These are phyloP conservation scores for Sequoiadendron giganteum DNA, from an alignment of 75 land plant genomes.

Conservation along the genomic window DNA sequence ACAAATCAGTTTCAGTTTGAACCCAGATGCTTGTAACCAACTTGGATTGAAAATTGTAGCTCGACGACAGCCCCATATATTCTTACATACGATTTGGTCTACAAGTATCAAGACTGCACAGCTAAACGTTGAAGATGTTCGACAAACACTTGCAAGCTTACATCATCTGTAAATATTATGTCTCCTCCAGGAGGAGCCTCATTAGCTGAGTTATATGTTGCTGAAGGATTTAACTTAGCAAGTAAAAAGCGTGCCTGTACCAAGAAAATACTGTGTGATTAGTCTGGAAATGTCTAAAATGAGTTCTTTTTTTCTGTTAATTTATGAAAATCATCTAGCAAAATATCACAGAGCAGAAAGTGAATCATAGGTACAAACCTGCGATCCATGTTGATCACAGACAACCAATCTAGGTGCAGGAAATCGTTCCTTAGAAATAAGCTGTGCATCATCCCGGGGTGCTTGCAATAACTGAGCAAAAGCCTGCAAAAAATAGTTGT, in stretches of 20 bases:
- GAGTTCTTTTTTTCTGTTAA: background rate
- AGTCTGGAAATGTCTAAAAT: background rate
- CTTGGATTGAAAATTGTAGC: background rate
- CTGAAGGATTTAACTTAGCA: constrained; percentile 87
- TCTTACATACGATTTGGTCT: background rate
- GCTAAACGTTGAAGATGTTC: constrained; percentile 84
- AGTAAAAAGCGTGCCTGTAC: constrained; percentile 66
- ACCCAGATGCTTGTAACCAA: background rate
- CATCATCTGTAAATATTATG: constrained; percentile 85
- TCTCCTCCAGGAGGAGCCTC: constrained; percentile 78
- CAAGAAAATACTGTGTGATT: background rate
- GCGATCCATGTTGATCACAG: constrained; percentile 82
- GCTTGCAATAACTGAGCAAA: constrained; percentile 76
- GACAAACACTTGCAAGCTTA: constrained; percentile 85
- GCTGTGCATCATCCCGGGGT: constrained; percentile 78
- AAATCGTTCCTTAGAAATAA: constrained; percentile 64
- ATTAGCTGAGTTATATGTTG: constrained; percentile 72
- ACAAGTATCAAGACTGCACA: constrained; percentile 37
- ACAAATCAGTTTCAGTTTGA: constrained; percentile 8
- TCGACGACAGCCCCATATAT: background rate
- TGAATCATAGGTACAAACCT: constrained; percentile 13
- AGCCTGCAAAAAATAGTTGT: constrained; percentile 27
- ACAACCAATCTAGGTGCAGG: constrained; percentile 90
- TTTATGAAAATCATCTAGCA: background rate
- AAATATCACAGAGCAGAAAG: background rate